phyloP scores from a whole-genome alignment of 2,329 filamentous ascomycete species.

The Monosporascus sp. region DNA sequence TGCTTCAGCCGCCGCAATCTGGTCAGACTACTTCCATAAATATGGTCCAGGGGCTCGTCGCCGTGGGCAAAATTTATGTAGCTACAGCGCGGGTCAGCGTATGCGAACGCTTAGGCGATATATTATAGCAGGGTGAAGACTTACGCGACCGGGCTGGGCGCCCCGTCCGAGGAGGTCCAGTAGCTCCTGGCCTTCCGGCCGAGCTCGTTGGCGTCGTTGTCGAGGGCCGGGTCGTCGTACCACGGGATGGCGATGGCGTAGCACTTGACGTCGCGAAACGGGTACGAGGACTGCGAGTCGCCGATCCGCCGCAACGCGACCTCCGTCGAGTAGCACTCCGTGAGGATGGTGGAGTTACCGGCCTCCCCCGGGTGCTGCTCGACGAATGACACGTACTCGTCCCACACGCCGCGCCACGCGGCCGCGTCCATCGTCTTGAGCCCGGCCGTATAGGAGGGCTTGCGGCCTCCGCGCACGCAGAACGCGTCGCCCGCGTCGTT shows the following conservation, averaged over 20 bases:
- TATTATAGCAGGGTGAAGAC: constrained; percentile 3
- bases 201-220: constrained; percentile 28
- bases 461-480: constrained; percentile 31
- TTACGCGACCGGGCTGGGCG: constrained; percentile 13
- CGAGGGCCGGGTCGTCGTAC: constrained; percentile 31
- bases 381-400: constrained; percentile 31
- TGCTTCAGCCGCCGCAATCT: constrained; percentile 21
- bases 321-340: constrained; percentile 32
- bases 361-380: constrained; percentile 22
- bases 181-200: constrained; percentile 25
- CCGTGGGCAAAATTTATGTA: constrained; percentile 30
- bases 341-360: constrained; percentile 26
- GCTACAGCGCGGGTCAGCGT: constrained; percentile 8
- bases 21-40: constrained; percentile 23
- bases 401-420: constrained; percentile 34
- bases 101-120: background rate
- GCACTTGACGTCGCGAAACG: constrained; percentile 28
- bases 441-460: constrained; percentile 31
- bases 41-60: constrained; percentile 20
- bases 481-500: constrained; percentile 32
- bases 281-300: constrained; percentile 21
- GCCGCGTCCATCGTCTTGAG: constrained; percentile 28
- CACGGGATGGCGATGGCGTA: constrained; percentile 34
- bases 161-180: constrained; percentile 17
- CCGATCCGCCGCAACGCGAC: constrained; percentile 18